Base-by-base conservation (phyloP, 495 filamentous ascomycete genomes). In the Penicillium robsamsonii region DNA sequence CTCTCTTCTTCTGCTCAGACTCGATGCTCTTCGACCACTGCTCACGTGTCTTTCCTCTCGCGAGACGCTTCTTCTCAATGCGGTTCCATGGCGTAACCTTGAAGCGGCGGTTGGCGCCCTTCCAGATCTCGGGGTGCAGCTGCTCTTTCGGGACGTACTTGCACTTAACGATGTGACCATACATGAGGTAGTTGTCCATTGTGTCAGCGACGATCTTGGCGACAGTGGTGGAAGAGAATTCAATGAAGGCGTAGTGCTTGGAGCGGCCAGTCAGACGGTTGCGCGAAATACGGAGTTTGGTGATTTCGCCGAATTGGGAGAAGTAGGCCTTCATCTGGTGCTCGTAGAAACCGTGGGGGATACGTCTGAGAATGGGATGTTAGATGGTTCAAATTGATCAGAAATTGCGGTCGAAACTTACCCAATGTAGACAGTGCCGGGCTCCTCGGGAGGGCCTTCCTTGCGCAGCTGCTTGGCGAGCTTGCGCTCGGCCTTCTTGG, bases 101-200 rank as follows among this genome's bases (percentile, higher is more conserved):
- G 82, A 91, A 96, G 45, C 91, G 87, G 60, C 83, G 85, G 70
- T 92, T 92, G 55, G 89, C 87, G 33, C 91, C 92, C 74, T 91
- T 88, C 81, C 88, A 97, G 54, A 97, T 71, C 46, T 88, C 77
- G 25, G 84, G 82, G 69, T 94, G 89, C 35, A 96, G 77, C 63
- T 94, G 86, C 56, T 87, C 89, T 20, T 79, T 67, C 2, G 90
- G 83, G 8, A 97, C 82, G 30, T 82, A 73, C 70, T 90, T 89
- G 73, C 90, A 92, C 67, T 93, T 90, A 56, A 98, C 75, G 60
- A 97, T 87, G 67, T 95, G 92, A 10, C 89, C 88, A 71, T 94
- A 97, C 65, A 98, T 81, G 15, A 97, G 86, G 69, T 98, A 98
- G 75, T 94, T 96, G 75, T 97, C 82, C 95, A 97, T 98, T 3